Conservation (phyloP, 768 basidiomycete species). For the Amanita brunnescens region DNA sequence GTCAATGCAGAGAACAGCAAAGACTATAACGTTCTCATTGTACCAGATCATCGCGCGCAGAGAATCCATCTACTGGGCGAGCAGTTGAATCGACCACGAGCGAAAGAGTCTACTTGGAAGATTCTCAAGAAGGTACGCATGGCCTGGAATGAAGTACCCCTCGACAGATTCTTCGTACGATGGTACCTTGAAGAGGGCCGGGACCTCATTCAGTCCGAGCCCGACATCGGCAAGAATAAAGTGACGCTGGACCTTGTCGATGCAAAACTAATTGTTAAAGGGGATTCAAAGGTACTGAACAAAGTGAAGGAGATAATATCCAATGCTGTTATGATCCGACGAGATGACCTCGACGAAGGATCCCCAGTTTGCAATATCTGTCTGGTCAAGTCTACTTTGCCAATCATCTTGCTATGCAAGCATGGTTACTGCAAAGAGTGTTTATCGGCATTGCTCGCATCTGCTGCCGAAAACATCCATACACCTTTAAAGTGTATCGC, state of each 20-base stretch:
- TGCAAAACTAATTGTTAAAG: slow-evolving; percentile 34
- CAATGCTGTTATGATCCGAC: slow-evolving; percentile 13
- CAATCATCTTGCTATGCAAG: slow-evolving; percentile 33
- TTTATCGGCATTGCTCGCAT: slow-evolving; percentile 33
- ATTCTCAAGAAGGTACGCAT: slow-evolving; percentile 31
- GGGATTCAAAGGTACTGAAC: slow-evolving; percentile 22
- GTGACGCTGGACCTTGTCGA: slow-evolving; percentile 33
- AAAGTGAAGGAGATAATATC: slow-evolving; percentile 19
- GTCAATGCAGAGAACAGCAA: slow-evolving; percentile 22
- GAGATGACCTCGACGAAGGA: background rate
- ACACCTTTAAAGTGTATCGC: slow-evolving; percentile 31
- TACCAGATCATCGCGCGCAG: slow-evolving; percentile 27
- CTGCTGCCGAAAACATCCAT: slow-evolving; percentile 21
- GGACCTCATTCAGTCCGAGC: slow-evolving; percentile 26
- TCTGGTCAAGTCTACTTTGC: slow-evolving; percentile 22
- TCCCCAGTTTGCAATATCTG: slow-evolving; percentile 31
- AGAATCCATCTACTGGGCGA: slow-evolving; percentile 33
- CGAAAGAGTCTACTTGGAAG: slow-evolving; percentile 22
- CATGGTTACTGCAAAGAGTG: slow-evolving; percentile 47
- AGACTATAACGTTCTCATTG: slow-evolving; percentile 26
- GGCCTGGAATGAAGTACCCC: slow-evolving; percentile 24
- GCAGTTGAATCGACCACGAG: slow-evolving; percentile 20
- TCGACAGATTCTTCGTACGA: slow-evolving; percentile 26
- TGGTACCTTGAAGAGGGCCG: slow-evolving; percentile 29
- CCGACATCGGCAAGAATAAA: slow-evolving; percentile 30